phyloP scores from a whole-genome alignment of 768 basidiomycete species.

The Tylopilus balloui region DNA sequence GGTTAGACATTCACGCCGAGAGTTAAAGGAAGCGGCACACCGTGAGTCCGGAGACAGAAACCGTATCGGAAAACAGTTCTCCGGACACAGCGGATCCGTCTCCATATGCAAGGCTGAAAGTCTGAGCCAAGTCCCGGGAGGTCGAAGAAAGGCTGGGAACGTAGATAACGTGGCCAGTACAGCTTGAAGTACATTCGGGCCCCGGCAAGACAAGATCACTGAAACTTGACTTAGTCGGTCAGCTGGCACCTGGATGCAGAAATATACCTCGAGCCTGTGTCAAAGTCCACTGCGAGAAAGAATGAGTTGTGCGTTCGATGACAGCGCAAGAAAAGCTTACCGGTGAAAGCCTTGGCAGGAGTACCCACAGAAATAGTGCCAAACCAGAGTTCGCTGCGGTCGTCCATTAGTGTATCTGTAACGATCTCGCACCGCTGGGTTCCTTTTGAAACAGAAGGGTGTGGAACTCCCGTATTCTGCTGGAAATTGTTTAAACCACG shows the following conservation, averaged over 20 bases:
- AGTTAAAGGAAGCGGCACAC: conserved; percentile 3
- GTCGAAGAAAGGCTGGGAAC: conserved; percentile 19
- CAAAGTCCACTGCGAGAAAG: conserved; percentile 17
- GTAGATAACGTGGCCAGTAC: conserved; percentile 31
- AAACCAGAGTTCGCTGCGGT: conserved; percentile 1
- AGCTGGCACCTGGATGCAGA: background rate
- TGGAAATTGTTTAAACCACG: conserved; percentile 1
- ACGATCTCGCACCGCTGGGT: background rate
- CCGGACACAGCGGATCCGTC: conserved; percentile 4
- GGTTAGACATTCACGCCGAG: background rate
- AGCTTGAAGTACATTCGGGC: conserved; percentile 19
- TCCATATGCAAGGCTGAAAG: background rate
- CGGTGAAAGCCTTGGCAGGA: background rate
- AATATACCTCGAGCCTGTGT: conserved; percentile 25
- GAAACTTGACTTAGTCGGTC: background rate
- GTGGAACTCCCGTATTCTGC: background rate
- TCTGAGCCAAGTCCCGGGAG: background rate
- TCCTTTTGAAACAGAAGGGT: background rate
- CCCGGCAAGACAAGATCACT: conserved; percentile 31
- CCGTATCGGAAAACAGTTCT: conserved; percentile 8
- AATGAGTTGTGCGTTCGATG: background rate
- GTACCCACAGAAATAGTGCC: conserved; percentile 13
- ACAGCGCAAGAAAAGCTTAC: background rate
- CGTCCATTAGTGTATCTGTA: background rate
- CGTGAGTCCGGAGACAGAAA: conserved; percentile 8